Evolutionary conservation across 2,329 filamentous ascomycete genomes (phyloP).

Genomic region (Fusarium miscanthi): DNA sequence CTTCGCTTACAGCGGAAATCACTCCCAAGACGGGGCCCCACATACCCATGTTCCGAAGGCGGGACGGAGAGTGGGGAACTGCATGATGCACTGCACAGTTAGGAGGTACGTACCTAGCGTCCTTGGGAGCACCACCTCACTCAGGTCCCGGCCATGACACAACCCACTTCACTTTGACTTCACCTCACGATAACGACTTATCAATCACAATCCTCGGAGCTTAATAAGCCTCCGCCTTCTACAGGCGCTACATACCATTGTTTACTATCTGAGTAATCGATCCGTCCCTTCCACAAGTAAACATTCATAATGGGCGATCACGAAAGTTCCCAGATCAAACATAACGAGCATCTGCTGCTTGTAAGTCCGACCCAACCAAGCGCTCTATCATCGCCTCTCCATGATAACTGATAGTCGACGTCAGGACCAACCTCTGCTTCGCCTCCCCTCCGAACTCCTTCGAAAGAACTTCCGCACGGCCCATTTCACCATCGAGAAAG

Average conservation of each 20-base stretch:
- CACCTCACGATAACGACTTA: slow-evolving; percentile 41
- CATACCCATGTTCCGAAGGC: slow-evolving; percentile 21
- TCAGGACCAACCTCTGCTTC: slow-evolving; percentile 92
- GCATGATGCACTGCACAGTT: not conserved
- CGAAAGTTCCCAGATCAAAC: slow-evolving; percentile 75
- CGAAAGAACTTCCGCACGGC: slow-evolving; percentile 93
- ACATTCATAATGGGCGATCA: slow-evolving; percentile 65
- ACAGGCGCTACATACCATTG: not conserved
- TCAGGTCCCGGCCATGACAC: slow-evolving; percentile 6
- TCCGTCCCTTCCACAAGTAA: not conserved
- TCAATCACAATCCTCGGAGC: slow-evolving; percentile 18
- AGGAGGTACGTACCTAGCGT: slow-evolving; percentile 32
- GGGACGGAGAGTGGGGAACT: slow-evolving; percentile 12
- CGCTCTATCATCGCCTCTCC: slow-evolving; percentile 5
- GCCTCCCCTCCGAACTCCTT: slow-evolving; percentile 90
- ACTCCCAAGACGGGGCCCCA: slow-evolving; percentile 18
- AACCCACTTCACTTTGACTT: slow-evolving; percentile 20
- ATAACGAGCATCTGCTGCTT: slow-evolving; percentile 79
- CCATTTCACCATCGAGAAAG: slow-evolving; percentile 80
- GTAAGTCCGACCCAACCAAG: slow-evolving; percentile 54
- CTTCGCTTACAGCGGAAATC: slow-evolving; percentile 24
- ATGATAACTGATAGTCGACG: slow-evolving; percentile 49
- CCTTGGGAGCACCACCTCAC: slow-evolving; percentile 4
- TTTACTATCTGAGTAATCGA: not conserved
- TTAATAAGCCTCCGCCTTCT: not conserved